Evolutionary conservation across 768 basidiomycete genomes (phyloP), one percentile per base, ranked within the genome.

Genomic region (Coprinellus aureogranulatus): DNA sequence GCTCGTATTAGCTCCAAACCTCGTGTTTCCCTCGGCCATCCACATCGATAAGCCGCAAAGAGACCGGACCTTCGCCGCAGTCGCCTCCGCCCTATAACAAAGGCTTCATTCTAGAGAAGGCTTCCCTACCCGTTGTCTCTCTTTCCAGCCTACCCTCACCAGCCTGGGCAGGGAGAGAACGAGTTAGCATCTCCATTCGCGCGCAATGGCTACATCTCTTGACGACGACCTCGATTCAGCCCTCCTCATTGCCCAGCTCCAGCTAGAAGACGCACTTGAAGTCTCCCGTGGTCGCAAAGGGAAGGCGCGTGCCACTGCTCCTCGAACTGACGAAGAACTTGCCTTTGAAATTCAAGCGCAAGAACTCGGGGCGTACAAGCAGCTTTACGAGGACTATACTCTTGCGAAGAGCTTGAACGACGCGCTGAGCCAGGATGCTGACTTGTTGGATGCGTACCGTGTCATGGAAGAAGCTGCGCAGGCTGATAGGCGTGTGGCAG

Each of bases 271-370:
- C 55, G 70, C 78, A 18, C 70, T 73, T 16, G 59, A 68, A 22
- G 46, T 63, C 5, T 30, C 52, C 6, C 26, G 41, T 1, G 39
- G 61, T 0, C 61, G 68, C 12, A 81, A 81, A 57, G 77, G 77
- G 25, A 78, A 80, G 59, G 62, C 64, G 2, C 69, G 71, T 23
- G 66, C 65, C 1, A 70, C 64, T 42, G 58, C 62, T 0, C 64
- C 70, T 2, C 65, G 66, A 5, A 67, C 72, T 0, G 82, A 86
- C 61, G 75, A 77, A 39, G 78, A 81, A 39, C 53, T 75, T 8
- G 84, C 84, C 0, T 66, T 81, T 8, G 68, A 71, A 37, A 41
- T 79, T 0, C 80, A 81, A 53, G 68, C 68, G 2, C 70, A 77
- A 27, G 70, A 74, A 16, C 53, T 79, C 4, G 57, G 22, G 3